Base-by-base conservation (phyloP, 1,139 yeast species). In the Candida tetrigidarum region DNA sequence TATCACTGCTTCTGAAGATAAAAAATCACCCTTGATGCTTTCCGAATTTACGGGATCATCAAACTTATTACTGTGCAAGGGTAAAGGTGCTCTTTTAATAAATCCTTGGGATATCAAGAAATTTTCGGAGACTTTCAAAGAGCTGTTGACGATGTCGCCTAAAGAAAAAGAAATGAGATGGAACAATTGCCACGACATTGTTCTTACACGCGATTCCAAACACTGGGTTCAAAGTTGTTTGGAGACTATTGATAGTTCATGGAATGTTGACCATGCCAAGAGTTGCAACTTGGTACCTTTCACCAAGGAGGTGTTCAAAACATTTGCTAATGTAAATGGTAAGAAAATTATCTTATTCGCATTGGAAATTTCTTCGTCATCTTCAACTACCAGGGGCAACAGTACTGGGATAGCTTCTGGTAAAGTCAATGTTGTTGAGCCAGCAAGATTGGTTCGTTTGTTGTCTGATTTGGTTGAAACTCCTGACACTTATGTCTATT, bases 41-140 rank as follows among this genome's bases (percentile, higher is more conserved):
- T 87, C 96, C 32, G 99, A 93, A 63, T 93, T 95, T 56, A 91
- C 97, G 0, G 99, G 99, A 1, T 87, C 97, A 11, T 96, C 98
- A 0, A 77, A 86, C 2, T 80, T 92, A 5, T 73, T 95, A 42
- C 58, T 60, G 15, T 63, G 68, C 43, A 53, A 60, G 16, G 81
- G 80, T 2, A 64, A 77, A 34, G 92, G 95, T 12, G 89, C 97
- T 2, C 53, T 92, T 5, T 65, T 90, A 37, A 84, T 92, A 34
- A 95, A 93, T 59, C 99, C 99, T 1, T 93, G 97, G 96, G 95
- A 91, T 62, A 73, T 80, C 28, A 78, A 74, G 39, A 79, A 80
- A 49, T 81, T 91, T 52, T 76, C 95, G 0, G 75, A 79, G 19
- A 73, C 80, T 5, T 86, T 90, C 46, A 73, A 80, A 50, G 49